Conservation (phyloP, 352 stramenopile genomes). For the Globisporangium iwayamae region DNA sequence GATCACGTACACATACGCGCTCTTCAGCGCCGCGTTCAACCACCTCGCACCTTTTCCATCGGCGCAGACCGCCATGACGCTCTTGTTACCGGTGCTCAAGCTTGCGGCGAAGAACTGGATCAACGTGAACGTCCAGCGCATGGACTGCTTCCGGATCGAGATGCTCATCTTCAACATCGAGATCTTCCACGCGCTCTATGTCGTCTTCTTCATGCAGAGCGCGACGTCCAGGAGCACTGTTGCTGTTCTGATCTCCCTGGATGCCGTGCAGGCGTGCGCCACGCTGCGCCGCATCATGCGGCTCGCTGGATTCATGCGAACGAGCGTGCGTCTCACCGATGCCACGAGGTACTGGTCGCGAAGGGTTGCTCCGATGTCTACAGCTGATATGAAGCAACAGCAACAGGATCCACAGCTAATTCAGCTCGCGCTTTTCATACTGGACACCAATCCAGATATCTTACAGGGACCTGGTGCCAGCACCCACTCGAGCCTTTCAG, state of each 20-base stretch:
- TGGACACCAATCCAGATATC: not conserved
- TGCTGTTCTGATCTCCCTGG: slow-evolving; percentile 25
- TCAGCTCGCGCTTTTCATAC: not conserved
- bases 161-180: slow-evolving; percentile 55
- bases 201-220: slow-evolving; percentile 36
- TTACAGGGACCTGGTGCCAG: not conserved
- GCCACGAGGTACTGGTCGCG: not conserved
- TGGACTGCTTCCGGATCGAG: slow-evolving; percentile 10
- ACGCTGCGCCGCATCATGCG: not conserved
- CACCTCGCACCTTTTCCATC: not conserved
- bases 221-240: slow-evolving; percentile 26
- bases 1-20: slow-evolving; percentile 23
- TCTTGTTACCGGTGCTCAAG: not conserved
- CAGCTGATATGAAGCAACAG: not conserved
- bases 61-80: not conserved
- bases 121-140: not conserved
- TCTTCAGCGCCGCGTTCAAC: slow-evolving; percentile 29
- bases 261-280: slow-evolving; percentile 23
- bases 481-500: not conserved
- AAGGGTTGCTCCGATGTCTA: not conserved
- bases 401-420: not conserved
- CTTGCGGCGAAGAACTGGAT: slow-evolving; percentile 4
- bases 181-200: slow-evolving; percentile 48
- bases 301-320: not conserved
- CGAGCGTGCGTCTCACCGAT: not conserved